Evolutionary conservation across 192 early-diverging fungal species (phyloP), one percentile per base, ranked within the genome.

Genomic region (Linnemannia exigua): DNA sequence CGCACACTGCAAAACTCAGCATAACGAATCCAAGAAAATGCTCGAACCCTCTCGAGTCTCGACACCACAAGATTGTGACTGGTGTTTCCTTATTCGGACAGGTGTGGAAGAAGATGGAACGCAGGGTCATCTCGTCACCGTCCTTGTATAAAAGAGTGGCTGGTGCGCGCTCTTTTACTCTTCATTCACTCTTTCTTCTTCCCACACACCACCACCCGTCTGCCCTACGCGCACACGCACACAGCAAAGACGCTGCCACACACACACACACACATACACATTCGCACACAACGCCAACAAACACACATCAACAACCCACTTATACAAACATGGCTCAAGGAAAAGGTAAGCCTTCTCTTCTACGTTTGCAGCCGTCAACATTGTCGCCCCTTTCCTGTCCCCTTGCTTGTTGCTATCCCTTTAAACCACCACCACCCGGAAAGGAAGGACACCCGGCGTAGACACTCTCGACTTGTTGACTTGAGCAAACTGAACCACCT

Each of bases 321-420:
- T 9, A 25, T 31, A 61, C 22, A 54, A 17, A 63, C 52, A 61
- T 51, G 38, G 35, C 73, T 22, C 50, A 31, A 54, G 77, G 77
- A 79, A 79, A 79, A 79, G 77, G 77, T 79, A 79, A 33, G 69
- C 19, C 33, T n/a, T 36, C 31, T 12, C 12, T 36, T 50, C 67
- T 31, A 25, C n/a, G n/a, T 25, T 71, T 28, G 41, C 37, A n/a
- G 2, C 46, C 22, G 22, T 54, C 22, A 50, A n/a, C 7, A 52
- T n/a, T 58, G 8, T 14, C 70, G n/a, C 33, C 7, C 54, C 54
- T 19, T 52, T 36, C 25, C 22, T 75, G 9, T 37, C 12, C 25
- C 44, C 50, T 46, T 50, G 25, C 67, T n/a, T n/a, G n/a, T n/a
- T n/a, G n/a, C n/a, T n/a, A n/a, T n/a, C n/a, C n/a, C n/a, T n/a